Evolutionary conservation across 805 yeast species (phyloP).

Genomic region (Zygosaccharomyces kombuchaensis): DNA sequence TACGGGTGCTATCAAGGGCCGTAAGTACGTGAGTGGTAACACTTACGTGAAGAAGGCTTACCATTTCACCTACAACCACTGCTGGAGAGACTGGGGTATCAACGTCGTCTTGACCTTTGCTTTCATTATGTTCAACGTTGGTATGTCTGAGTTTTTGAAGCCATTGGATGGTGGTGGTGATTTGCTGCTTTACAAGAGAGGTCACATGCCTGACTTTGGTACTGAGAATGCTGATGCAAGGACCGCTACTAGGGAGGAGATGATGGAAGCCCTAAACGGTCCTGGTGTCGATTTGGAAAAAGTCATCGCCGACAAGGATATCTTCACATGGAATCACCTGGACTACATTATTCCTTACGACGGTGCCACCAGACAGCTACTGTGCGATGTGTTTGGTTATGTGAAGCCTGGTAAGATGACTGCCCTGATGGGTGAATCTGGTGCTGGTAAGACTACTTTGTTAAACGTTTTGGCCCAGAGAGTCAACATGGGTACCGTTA

Average conservation of each 20-base stretch:
- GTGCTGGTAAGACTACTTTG: slow-evolving; percentile 82
- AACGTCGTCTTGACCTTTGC: slow-evolving; percentile 44
- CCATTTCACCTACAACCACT: slow-evolving; percentile 42
- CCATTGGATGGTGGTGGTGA: slow-evolving; percentile 40
- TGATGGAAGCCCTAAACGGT: slow-evolving; percentile 37
- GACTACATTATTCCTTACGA: slow-evolving; percentile 62
- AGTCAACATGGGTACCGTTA: slow-evolving; percentile 62
- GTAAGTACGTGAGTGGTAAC: slow-evolving; percentile 47
- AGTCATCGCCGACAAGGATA: slow-evolving; percentile 41
- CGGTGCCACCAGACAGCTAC: slow-evolving; percentile 52
- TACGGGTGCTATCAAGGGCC: slow-evolving; percentile 48
- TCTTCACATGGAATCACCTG: slow-evolving; percentile 70
- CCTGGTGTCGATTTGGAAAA: slow-evolving; percentile 31
- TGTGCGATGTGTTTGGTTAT: slow-evolving; percentile 59
- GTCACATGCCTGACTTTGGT: slow-evolving; percentile 36
- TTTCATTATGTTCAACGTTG: slow-evolving; percentile 35
- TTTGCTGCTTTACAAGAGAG: slow-evolving; percentile 43
- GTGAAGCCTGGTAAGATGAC: slow-evolving; percentile 79
- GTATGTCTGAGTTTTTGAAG: slow-evolving; percentile 37
- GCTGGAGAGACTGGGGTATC: slow-evolving; percentile 63
- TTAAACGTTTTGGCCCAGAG: slow-evolving; percentile 70
- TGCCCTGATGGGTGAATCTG: slow-evolving; percentile 82
- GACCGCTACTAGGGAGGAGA: slow-evolving; percentile 38
- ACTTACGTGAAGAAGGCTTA: slow-evolving; percentile 40
- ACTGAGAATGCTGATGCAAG: slow-evolving; percentile 36